Conservation (phyloP, 2,329 filamentous ascomycete genomes). For the Talaromyces marneffei region DNA sequence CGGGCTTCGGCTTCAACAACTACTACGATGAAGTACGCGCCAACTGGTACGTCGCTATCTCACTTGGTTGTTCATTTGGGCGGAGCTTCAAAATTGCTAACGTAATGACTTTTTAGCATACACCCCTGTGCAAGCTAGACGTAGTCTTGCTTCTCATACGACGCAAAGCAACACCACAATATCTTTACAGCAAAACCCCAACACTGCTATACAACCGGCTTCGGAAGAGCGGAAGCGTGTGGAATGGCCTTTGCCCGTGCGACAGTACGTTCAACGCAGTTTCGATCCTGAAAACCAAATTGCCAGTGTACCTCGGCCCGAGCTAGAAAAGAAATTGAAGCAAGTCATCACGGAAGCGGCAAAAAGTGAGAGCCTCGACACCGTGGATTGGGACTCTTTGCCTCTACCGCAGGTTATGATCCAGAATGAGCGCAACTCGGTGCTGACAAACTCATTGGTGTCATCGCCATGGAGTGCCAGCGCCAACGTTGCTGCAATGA, state of each 20-base stretch:
- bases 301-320: conserved; percentile 55
- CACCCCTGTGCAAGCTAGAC: conserved; percentile 57
- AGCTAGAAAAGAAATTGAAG: conserved; percentile 82
- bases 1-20: conserved; percentile 29
- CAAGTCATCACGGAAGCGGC: conserved; percentile 77
- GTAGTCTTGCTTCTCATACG: conserved; percentile 48
- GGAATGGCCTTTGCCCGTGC: conserved; percentile 76
- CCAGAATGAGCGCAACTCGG: conserved; percentile 57
- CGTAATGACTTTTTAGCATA: conserved; percentile 47
- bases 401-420: conserved; percentile 82
- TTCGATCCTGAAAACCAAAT: conserved; percentile 71
- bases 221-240: conserved; percentile 49
- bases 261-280: conserved; percentile 80
- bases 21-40: conserved; percentile 25
- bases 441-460: conserved; percentile 43
- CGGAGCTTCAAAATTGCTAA: background rate
- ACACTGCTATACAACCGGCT: conserved; percentile 29
- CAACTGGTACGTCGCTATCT: conserved; percentile 27
- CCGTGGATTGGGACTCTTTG: conserved; percentile 75
- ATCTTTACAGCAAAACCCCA: conserved; percentile 19
- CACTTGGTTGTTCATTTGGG: background rate
- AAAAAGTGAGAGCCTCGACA: conserved; percentile 63
- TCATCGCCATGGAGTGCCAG: conserved; percentile 29
- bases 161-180: conserved; percentile 18
- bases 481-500: conserved; percentile 18